Evolutionary conservation across 140 eudicot species (phyloP), one percentile per base, ranked within the genome.

Genomic region (Anethum foeniculum): DNA sequence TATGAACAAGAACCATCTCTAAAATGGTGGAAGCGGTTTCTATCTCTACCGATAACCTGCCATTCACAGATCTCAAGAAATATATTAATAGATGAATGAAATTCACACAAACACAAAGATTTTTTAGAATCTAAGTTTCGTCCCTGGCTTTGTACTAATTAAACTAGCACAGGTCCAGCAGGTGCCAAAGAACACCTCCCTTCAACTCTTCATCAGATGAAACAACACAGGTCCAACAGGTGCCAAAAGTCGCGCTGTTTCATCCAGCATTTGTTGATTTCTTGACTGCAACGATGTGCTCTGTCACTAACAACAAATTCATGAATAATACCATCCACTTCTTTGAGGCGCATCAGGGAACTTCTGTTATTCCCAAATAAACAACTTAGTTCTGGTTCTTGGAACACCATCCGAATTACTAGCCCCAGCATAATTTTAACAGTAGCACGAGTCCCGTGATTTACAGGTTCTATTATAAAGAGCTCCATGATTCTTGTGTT

Each of bases 1-100:
- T 88, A 88, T 39, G 92, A 88, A 82, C 92, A 88, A 16, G 80
- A 81, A 32, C 90, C 89, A 56, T 86, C 72, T 75, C 77, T 80
- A 69, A 88, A 86, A 88, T 88, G 90, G 83, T 88, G 92, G 85
- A 77, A 88, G 41, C 91, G 86, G 68, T 78, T 84, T 27, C 84
- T 81, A 36, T 88, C 91, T 81, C 90, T 80, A 10, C 84, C 90
- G 71, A 88, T 75, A 21, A 88, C 86, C 81, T 86, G 86, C 32
- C 90, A 80, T 21, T 75, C 72, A 76, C 46, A 79, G 10, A 79
- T 79, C 83, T 77, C 82, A 1, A 88, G 82, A 16, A 87, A 80
- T 28, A 82, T 21, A 80, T 85, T 87, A 1, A 79, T 80, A 38
- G 88, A 86, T 5, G 83, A 34, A 73, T 87, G 90, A 23, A 80